Evolutionary conservation across 768 basidiomycete species (phyloP).

Genomic region (Saitozyma sp.): DNA sequence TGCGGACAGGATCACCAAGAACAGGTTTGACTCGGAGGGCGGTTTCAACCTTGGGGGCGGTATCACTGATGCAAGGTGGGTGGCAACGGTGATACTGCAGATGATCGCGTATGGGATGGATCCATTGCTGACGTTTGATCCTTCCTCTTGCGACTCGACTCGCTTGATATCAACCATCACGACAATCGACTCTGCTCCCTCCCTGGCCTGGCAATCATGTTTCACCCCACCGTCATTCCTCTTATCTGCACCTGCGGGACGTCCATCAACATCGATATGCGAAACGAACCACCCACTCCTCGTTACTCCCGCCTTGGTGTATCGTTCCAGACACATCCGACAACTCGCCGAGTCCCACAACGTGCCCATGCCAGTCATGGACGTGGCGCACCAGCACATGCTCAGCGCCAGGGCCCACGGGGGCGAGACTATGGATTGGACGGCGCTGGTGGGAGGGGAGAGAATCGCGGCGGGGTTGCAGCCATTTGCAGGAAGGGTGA

Average conservation of each 20-base stretch:
- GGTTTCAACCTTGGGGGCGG: conserved; percentile 86
- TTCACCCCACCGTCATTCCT: neutral
- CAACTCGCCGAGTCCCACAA: conserved; percentile 63
- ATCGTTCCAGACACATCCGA: conserved; percentile 57
- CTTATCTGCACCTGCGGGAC: neutral
- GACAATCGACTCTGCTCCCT: no score
- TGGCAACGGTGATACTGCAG: conserved; percentile 9
- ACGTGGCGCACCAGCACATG: conserved; percentile 69
- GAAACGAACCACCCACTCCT: neutral
- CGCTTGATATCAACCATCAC: no score
- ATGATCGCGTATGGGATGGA: no score
- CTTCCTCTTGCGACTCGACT: neutral
- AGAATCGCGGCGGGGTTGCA: conserved; percentile 69
- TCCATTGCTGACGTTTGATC: neutral
- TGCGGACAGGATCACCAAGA: conserved; percentile 61
- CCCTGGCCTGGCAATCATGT: neutral
- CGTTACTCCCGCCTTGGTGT: neutral
- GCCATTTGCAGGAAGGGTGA: conserved; percentile 51
- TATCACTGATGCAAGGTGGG: conserved; percentile 75
- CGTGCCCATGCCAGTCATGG: conserved; percentile 52
- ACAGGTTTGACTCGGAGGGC: conserved; percentile 69
- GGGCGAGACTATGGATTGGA: conserved; percentile 74
- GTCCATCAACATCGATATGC: neutral
- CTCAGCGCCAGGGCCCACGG: conserved; percentile 76
- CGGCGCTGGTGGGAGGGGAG: conserved; percentile 72